Evolutionary conservation across 2,329 filamentous ascomycete species (phyloP), one percentile per base, ranked within the genome.

Genomic region (Colletotrichum aenigma): DNA sequence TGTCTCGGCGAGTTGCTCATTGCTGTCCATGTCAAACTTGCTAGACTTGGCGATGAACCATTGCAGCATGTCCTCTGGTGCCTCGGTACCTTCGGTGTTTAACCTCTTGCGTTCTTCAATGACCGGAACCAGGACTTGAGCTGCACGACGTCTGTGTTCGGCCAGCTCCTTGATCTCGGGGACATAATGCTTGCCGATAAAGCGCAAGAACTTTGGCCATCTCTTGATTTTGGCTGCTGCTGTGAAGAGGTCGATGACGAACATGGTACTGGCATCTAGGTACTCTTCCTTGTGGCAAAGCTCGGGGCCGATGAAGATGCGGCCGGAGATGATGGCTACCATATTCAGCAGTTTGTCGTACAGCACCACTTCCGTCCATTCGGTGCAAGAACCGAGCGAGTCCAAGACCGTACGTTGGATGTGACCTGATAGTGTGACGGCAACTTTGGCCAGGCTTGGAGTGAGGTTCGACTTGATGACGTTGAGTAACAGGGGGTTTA

Each of bases 271-370:
- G 9, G 85, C 82, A 52, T 88, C 83, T 6, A 89, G 79, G 78
- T 88, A 89, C 32, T 83, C 81, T 55, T 87, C 85, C 6, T 83
- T 78, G 38, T 84, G 86, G 77, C 86, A 87, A 4, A 88, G 82
- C 68, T 88, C 86, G 4, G 85, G 79, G 8, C 88, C 88, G 36
- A 89, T 82, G 72, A 89, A 89, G 32, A 89, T 80, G 15, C 85
- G 82, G 6, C 88, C 88, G 0, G 86, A 88, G 1, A 87, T 83
- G 70, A 85, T 85, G 71, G 86, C 86, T 2, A 89, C 85, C 48
- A 89, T 85, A 32, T 85, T n/a, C 16, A 61, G 18, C 28, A 61
- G 18, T 15, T 30, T 32, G 0, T 34, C 26, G 58, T 61, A 13
- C 3, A 61, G 2, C 5, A 30, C 58, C 4, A 61, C 28, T 32